Evolutionary conservation across 2,329 filamentous ascomycete species (phyloP), one percentile per base, ranked within the genome.

Genomic region (Phoma herbarum): DNA sequence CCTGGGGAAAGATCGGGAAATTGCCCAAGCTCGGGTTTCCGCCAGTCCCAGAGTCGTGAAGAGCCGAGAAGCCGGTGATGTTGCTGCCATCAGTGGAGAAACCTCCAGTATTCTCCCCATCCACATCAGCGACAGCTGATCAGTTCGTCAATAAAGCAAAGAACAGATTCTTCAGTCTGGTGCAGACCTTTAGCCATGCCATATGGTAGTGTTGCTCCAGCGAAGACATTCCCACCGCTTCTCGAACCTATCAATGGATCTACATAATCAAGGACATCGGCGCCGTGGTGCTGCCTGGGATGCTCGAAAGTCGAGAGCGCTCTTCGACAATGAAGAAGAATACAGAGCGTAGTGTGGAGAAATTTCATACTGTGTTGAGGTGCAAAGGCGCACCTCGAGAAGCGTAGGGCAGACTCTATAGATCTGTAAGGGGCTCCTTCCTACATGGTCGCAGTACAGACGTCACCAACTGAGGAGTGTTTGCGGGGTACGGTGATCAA

Each of bases 1-100:
- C 77, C 61, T 90, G 88, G 0, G 89, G 83, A 62, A 92, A 92
- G 1, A 92, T 78, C 0, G 90, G 87, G 52, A 92, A 92, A 69
- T 91, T 91, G 14, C 89, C 90, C 16, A 92, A 77, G 4, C 87
- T 91, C 0, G 89, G 85, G 35, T 75, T 73, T 9, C 75, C 75
- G 26, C 76, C 76, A 18, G 75, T 77, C 8, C 76, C 75, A 25
- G 69, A 72, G 50, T 79, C 73, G 71, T 76, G 70, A 11, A 75
- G 60, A 14, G 67, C 68, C 12, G 72, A 77, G 60, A 81, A 81
- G 9, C 79, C 79, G 10, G 78, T 81, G 23, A 81, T 74, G 39
- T 77, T 78, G 48, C 72, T 76, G 9, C 71, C 71, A 44, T 80
- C 78, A 5, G 78, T 81, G 7, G 84, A 82, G 67, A 86, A 87